Conservation (phyloP, 768 basidiomycete species). For the Pleurotus pulmonarius region DNA sequence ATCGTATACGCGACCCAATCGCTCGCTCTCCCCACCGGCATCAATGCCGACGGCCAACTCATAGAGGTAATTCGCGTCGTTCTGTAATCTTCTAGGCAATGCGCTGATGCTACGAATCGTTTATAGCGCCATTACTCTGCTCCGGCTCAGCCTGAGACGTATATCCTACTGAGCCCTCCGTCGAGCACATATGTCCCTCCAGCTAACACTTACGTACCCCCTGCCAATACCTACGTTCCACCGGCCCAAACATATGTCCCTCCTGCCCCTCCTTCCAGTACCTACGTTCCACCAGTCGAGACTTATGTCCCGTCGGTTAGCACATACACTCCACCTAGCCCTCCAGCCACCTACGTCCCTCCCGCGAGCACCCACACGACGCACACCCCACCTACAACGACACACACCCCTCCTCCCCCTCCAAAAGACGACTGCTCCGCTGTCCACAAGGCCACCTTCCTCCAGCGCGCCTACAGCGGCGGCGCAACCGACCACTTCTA, state of each 20-base stretch:
- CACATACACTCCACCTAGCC: too few species aligned
- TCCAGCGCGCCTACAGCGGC: slow-evolving; percentile 4
- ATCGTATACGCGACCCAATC: too few species aligned
- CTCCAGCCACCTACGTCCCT: not conserved
- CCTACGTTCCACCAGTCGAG: not conserved
- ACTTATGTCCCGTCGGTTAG: not conserved
- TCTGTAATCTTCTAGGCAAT: too few species aligned
- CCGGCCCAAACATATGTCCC: not conserved
- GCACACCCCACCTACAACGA: not conserved
- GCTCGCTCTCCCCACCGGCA: too few species aligned
- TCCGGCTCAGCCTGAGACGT: too few species aligned
- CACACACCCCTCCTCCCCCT: not conserved
- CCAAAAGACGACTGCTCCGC: not conserved
- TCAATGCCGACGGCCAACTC: too few species aligned
- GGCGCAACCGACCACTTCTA: not conserved
- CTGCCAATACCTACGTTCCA: not conserved
- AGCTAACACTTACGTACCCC: too few species aligned
- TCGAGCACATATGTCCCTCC: too few species aligned
- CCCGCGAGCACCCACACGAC: not conserved
- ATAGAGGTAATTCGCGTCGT: too few species aligned
- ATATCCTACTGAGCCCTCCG: too few species aligned
- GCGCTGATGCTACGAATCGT: too few species aligned
- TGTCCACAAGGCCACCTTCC: not conserved
- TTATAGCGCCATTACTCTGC: too few species aligned
- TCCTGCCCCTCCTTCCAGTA: not conserved